These are phyloP conservation scores for Platanus orientalis DNA, from an alignment of 164 flowering plant species.

Conservation along the genomic window DNA sequence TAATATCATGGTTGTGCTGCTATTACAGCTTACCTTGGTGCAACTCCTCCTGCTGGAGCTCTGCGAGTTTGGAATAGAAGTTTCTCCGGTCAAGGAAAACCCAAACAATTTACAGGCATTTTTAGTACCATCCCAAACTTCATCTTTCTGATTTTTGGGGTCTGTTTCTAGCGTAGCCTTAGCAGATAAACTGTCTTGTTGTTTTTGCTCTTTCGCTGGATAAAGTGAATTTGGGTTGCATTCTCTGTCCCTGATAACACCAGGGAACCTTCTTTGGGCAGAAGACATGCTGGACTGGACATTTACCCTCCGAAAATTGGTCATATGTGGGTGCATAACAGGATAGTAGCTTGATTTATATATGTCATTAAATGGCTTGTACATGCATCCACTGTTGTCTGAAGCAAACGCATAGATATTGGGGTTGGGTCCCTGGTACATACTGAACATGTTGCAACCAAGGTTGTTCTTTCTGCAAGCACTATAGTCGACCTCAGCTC, in stretches of 20 bases:
- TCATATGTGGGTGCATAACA: constrained; percentile 19
- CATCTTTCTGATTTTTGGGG: constrained; percentile 25
- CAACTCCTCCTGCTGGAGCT: constrained; percentile 69
- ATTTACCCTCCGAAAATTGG: constrained; percentile 31
- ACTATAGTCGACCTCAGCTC: constrained; percentile 28
- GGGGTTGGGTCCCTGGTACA: constrained; percentile 38
- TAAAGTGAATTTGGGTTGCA: constrained; percentile 13
- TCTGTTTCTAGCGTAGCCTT: constrained; percentile 17
- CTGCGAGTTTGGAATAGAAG: constrained; percentile 32
- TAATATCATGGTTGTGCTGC: neutral
- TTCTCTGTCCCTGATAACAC: constrained; percentile 18
- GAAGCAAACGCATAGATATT: constrained; percentile 49
- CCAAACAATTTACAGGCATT: constrained; percentile 71
- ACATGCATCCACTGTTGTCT: constrained; percentile 32
- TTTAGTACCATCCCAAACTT: constrained; percentile 20
- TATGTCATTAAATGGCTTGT: constrained; percentile 35
- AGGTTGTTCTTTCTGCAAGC: constrained; percentile 39
- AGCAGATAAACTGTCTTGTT: constrained; percentile 23
- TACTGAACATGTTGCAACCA: constrained; percentile 32
- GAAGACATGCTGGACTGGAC: constrained; percentile 23
- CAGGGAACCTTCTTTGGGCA: constrained; percentile 15
- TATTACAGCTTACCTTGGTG: constrained; percentile 57
- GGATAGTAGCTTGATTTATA: constrained; percentile 29
- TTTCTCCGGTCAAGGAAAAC: constrained; percentile 54
- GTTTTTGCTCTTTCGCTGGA: constrained; percentile 25